Base-by-base conservation (phyloP, 768 basidiomycete genomes). In the Polyporus arcularius region DNA sequence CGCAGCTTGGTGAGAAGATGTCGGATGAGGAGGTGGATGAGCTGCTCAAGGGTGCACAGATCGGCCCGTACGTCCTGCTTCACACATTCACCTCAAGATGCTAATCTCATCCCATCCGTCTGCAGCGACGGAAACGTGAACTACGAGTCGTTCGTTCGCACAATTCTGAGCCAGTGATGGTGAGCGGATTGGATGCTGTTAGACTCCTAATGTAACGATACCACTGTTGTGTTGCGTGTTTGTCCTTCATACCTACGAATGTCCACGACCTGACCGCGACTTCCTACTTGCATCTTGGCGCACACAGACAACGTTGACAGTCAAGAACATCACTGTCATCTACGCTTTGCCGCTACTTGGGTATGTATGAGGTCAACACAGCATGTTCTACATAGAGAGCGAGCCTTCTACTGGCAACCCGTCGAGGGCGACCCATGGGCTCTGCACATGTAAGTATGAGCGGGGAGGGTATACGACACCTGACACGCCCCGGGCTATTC, bases 1-100 rank as follows among this genome's bases (percentile, higher is more conserved):
- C 97, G 7, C 95, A 96, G 69, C 84, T 99, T 0, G 97, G 97
- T 12, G 97, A 99, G 82, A 98, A 98, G 81, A 96, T 99, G 94
- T 74, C 88, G 7, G 95, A 98, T 71, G 93, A 95, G 65, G 97
- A 98, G 78, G 97, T 98, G 18, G 96, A 98, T 71, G 97, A 99
- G 76, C 80, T 99, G 67, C 80, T 99, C 68, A 98, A 98, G 76
- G 95, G 95, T 30, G 93, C 96, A 38, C 93, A 96, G 76, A 86
- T 97, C 58, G 91, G 90, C 75, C 79, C 85, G 90, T 94, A 70
- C 79, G 87, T 86, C 2, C 45, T 48, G 15, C 28, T 45, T 15
- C 48, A 18, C 38, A 65, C 60, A 5, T 15, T 63, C 45, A 21
- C 35, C 7, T 35, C 35, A 35, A 35, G 11, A 11, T 35, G 35